A percentile compares a stretch with the other conserved stretches of the same genome.
phyloP scores from a whole-genome alignment of 805 yeast genomes.

The Pichia paraexigua region DNA sequence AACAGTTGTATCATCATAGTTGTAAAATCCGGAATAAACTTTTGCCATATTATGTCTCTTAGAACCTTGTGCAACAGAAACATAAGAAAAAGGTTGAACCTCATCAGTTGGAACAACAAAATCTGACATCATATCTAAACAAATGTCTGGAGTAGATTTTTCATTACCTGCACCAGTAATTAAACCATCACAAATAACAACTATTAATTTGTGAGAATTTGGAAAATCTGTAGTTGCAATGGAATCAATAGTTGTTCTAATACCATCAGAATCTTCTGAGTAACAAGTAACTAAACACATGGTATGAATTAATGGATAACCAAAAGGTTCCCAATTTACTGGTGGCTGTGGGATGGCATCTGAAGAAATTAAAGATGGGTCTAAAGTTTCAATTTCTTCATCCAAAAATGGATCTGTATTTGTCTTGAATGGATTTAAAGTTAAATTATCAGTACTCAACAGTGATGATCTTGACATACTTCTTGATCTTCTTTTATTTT shows the following conservation, averaged over 20 bases:
- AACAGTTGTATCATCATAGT: constrained; percentile 68
- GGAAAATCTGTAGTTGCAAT: constrained; percentile 94
- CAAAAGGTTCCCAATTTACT: constrained; percentile 77
- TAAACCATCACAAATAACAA: constrained; percentile 87
- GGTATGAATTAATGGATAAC: constrained; percentile 67
- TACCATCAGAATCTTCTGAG: constrained; percentile 82
- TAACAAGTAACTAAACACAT: constrained; percentile 85
- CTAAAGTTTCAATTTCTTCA: constrained; percentile 38
- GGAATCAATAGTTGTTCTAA: constrained; percentile 86
- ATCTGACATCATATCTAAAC: constrained; percentile 78
- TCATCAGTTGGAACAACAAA: constrained; percentile 63
- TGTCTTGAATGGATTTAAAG: constrained; percentile 6
- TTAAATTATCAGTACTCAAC: constrained; percentile 8
- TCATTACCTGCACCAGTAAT: constrained; percentile 94
- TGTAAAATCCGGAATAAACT: constrained; percentile 89
- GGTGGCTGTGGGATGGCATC: constrained; percentile 91
- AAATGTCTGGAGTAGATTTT: constrained; percentile 81
- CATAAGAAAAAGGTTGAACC: constrained; percentile 78
- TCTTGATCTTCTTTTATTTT: constrained; percentile 10
- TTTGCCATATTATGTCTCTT: constrained; percentile 98
- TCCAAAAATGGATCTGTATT: constrained; percentile 24
- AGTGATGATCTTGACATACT: constrained; percentile 7
- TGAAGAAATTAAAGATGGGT: constrained; percentile 56
- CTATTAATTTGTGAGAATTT: constrained; percentile 81
- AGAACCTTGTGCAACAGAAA: constrained; percentile 89